phyloP scores from a whole-genome alignment of 1,284 basidiomycete genomes.

The Anthracocystis panici-leucophaei region DNA sequence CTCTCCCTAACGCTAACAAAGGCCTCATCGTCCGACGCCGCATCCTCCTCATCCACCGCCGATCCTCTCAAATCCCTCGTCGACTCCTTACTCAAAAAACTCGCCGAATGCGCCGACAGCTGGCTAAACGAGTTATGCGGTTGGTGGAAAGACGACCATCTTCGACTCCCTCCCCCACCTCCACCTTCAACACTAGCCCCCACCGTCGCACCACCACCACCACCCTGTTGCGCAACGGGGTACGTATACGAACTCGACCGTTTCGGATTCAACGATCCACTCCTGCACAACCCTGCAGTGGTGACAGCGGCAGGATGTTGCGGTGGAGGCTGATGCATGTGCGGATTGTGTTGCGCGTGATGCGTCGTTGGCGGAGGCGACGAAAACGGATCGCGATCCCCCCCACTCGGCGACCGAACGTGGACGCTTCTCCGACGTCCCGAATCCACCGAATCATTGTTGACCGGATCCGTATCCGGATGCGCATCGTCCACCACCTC shows the following conservation, averaged over 20 bases:
- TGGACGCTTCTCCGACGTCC: background rate
- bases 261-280: conserved; percentile 39
- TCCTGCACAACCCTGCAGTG: conserved; percentile 6
- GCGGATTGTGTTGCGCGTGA: conserved; percentile 24
- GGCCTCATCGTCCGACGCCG: conserved; percentile 20
- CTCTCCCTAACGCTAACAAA: conserved; percentile 10
- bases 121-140: conserved; percentile 22
- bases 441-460: conserved; percentile 8
- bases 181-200: no score
- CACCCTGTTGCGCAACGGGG: background rate
- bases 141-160: conserved; percentile 38
- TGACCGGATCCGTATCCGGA: conserved; percentile 35
- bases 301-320: conserved; percentile 26
- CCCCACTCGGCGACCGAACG: background rate
- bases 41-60: conserved; percentile 45
- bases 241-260: conserved; percentile 32
- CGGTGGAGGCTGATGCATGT: conserved; percentile 35
- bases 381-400: conserved; percentile 28
- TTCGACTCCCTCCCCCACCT: background rate
- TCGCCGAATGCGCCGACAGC: no score
- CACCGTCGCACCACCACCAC: no score
- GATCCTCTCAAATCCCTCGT: conserved; percentile 25
- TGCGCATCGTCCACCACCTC: conserved; percentile 35
- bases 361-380: conserved; percentile 15
- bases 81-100: no score